phyloP scores from a whole-genome alignment of 1,139 yeast genomes.

The Pneumocystis wakefieldiae region DNA sequence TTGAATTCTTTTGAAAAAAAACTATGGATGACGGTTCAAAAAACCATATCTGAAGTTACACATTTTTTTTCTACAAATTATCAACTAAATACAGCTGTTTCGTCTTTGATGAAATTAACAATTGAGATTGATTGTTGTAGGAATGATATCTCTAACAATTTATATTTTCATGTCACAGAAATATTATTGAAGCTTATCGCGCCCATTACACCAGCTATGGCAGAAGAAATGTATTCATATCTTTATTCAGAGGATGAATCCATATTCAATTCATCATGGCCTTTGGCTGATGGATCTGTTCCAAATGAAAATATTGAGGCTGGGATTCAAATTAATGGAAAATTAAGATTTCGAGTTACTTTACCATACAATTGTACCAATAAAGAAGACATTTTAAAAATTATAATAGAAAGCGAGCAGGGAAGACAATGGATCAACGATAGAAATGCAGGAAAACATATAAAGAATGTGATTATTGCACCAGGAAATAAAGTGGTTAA shows the following conservation, averaged over 20 bases:
- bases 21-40: conserved; percentile 45
- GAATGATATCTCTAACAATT: conserved; percentile 13
- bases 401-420: conserved; percentile 20
- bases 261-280: conserved; percentile 21
- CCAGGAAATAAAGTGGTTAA: conserved; percentile 11
- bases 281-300: conserved; percentile 23
- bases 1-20: conserved; percentile 35
- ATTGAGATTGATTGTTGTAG: conserved; percentile 34
- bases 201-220: conserved; percentile 65
- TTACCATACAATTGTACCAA: conserved; percentile 24
- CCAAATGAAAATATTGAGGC: conserved; percentile 25
- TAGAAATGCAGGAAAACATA: conserved; percentile 7
- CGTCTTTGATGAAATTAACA: conserved; percentile 80
- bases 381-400: conserved; percentile 22
- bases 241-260: conserved; percentile 25
- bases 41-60: conserved; percentile 37
- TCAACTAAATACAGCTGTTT: conserved; percentile 68
- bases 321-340: conserved; percentile 49
- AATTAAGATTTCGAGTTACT: conserved; percentile 35
- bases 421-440: conserved; percentile 17
- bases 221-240: conserved; percentile 70
- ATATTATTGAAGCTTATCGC: conserved; percentile 45
- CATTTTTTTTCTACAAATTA: conserved; percentile 44
- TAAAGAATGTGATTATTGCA: conserved; percentile 11
- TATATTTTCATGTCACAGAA: conserved; percentile 32